Evolutionary conservation across 495 filamentous ascomycete genomes (phyloP), one percentile per base, ranked within the genome.

Genomic region (Podospora bellae-mahoneyi): DNA sequence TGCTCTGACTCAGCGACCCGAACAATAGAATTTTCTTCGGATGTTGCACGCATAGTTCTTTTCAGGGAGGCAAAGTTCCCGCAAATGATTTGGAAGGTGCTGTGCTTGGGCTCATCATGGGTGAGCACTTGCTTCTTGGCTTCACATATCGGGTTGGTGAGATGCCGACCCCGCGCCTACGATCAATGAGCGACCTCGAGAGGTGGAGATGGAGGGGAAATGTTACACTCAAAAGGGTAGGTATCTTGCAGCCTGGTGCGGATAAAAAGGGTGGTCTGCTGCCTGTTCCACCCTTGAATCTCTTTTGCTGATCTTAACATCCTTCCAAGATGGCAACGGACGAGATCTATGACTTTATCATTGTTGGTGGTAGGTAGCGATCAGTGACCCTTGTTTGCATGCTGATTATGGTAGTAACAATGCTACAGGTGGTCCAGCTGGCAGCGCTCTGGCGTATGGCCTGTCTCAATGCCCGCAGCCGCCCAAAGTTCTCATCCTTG

Each of bases 401-500:
- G 23, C 23, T 23, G 23, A 23, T 23, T 23, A 23, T 23, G 23
- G 23, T 23, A 23, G 1, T 23, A 23, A 23, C 23, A 23, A 23
- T 1, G 23, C 39, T 27, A n/a, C 63, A 89, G 87, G 79, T 65
- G 88, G 88, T 4, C 82, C 87, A 5, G 83, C 87, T 0, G 88
- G 87, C 4, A 84, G 81, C 60, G 68, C 80, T 0, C 66, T 87
- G 9, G 86, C 86, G 0, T 74, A 79, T 0, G 70, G 69, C 20
- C 80, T 90, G 4, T 82, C 85, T 0, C 74, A 76, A 39, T 81
- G 81, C 0, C 28, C 77, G 2, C 75, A 78, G 64, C 76, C 76
- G 27, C 86, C 87, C 0, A 68, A 60, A 4, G 83, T 90, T 2
- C 78, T 90, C 3, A 78, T 90, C 16, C 68, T 90, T 4, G 88